These are phyloP conservation scores for Salix exigua DNA, from an alignment of 345 rosid genomes.

Conservation along the genomic window DNA sequence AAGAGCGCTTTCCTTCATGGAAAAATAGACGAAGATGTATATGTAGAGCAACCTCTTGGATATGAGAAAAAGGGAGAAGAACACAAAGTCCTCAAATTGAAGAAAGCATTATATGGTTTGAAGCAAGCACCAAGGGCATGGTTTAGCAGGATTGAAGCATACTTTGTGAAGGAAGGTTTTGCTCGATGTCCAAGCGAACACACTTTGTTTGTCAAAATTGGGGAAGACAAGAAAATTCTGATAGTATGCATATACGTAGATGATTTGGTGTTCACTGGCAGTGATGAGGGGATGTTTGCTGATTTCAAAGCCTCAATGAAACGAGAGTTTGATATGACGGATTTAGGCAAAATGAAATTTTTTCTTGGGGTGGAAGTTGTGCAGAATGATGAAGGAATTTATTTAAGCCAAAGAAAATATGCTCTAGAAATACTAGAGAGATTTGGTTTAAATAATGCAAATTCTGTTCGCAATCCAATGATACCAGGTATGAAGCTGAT, in stretches of 20 bases:
- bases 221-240: rapidly evolving
- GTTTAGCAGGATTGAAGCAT: background rate
- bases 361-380: no score
- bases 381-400: no score
- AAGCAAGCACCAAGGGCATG: background rate
- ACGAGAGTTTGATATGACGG: no score
- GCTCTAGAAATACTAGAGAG: rapidly evolving
- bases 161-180: background rate
- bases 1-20: background rate
- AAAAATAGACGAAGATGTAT: background rate
- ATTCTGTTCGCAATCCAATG: no score
- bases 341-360: no score
- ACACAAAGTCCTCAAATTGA: background rate
- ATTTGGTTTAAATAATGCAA: rapidly evolving
- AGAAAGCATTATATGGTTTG: background rate
- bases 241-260: no score
- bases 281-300: no score
- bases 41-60: background rate
- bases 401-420: no score
- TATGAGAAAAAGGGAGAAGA: background rate
- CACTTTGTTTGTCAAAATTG: no score
- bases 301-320: no score
- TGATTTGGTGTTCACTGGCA: no score
- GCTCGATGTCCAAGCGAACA: background rate
- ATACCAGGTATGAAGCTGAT: no score